These are phyloP conservation scores for Coemansia sp. DNA, from an alignment of 192 early-diverging fungal genomes.

Conservation along the genomic window DNA sequence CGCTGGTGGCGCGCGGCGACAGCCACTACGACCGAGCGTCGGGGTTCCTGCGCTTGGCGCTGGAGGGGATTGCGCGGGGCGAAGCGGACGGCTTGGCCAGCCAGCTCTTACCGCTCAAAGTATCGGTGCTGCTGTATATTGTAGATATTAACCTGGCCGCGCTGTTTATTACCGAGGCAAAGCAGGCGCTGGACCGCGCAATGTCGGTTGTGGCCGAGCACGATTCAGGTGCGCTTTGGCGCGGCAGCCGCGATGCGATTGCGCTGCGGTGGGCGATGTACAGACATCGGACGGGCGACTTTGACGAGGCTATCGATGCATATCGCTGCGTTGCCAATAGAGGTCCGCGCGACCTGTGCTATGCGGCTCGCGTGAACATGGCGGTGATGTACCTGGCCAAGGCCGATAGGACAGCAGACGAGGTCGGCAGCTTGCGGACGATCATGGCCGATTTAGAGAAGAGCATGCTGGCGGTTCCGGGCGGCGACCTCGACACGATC, in stretches of 20 bases:
- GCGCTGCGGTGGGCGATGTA: conserved; percentile 48
- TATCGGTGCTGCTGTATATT: conserved; percentile 23
- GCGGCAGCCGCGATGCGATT: conserved; percentile 21
- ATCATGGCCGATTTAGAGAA: conserved; percentile 1
- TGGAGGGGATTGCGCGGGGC: conserved; percentile 38
- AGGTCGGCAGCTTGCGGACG: not conserved
- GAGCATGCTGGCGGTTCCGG: not conserved
- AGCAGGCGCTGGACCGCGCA: conserved; percentile 21
- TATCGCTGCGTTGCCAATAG: conserved; percentile 27
- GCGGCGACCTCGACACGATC: conserved; percentile 8
- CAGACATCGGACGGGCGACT: conserved; percentile 34
- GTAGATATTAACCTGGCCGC: conserved; percentile 19
- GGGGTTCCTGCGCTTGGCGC: conserved; percentile 31
- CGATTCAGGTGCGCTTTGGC: conserved; percentile 13
- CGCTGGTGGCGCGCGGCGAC: conserved; percentile 14
- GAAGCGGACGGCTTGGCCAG: conserved; percentile 16
- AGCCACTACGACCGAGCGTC: conserved; percentile 19
- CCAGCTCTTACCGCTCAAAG: conserved; percentile 22
- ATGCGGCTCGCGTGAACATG: conserved; percentile 25
- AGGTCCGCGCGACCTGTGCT: conserved; percentile 13
- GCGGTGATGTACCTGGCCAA: conserved; percentile 9
- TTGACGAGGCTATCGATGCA: conserved; percentile 22
- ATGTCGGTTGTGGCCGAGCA: conserved; percentile 11
- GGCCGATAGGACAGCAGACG: not conserved
- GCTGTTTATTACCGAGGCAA: conserved; percentile 24